Conservation (phyloP, 495 filamentous ascomycete species). For the Eremomyces bilateralis region DNA sequence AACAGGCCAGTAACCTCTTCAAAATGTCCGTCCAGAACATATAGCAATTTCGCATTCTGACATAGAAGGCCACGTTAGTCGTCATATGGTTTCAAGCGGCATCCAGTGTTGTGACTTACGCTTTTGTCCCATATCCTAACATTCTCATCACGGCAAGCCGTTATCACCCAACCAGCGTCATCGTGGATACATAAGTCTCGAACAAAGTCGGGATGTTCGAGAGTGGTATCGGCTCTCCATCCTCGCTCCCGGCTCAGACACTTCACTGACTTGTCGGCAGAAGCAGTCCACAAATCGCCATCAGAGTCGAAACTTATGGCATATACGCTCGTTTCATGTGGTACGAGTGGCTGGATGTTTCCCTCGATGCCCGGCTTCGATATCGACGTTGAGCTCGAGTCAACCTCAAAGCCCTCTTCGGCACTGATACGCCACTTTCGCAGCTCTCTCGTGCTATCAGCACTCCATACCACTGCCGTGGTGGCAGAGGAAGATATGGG, state of each 20-base stretch:
- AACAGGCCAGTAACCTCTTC: conserved; percentile 75
- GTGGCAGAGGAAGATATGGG: conserved; percentile 20
- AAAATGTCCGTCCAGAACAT: conserved; percentile 65
- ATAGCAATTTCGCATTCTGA: conserved; percentile 48
- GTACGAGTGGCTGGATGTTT: conserved; percentile 35
- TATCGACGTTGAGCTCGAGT: no score
- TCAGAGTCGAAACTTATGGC: conserved; percentile 40
- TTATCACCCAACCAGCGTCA: conserved; percentile 61
- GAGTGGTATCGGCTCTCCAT: conserved; percentile 46
- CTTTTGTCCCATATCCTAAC: conserved; percentile 70
- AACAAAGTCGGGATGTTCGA: conserved; percentile 76
- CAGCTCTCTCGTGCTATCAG: conserved; percentile 70
- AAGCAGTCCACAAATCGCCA: conserved; percentile 77
- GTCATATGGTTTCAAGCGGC: conserved; percentile 10
- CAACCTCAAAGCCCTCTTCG: conserved; percentile 7
- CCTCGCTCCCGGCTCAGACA: conserved; percentile 41
- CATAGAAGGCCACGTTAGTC: not conserved
- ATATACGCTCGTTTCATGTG: conserved; percentile 82
- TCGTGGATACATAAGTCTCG: conserved; percentile 54
- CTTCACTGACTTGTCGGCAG: conserved; percentile 63
- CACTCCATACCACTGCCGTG: conserved; percentile 44
- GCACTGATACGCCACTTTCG: conserved; percentile 39
- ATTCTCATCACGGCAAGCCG: conserved; percentile 76
- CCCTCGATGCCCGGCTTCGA: no score
- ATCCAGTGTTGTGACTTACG: conserved; percentile 18